Evolutionary conservation across 148 eudicot species (phyloP), one percentile per base, ranked within the genome.

Genomic region (Rhododendron vialii): DNA sequence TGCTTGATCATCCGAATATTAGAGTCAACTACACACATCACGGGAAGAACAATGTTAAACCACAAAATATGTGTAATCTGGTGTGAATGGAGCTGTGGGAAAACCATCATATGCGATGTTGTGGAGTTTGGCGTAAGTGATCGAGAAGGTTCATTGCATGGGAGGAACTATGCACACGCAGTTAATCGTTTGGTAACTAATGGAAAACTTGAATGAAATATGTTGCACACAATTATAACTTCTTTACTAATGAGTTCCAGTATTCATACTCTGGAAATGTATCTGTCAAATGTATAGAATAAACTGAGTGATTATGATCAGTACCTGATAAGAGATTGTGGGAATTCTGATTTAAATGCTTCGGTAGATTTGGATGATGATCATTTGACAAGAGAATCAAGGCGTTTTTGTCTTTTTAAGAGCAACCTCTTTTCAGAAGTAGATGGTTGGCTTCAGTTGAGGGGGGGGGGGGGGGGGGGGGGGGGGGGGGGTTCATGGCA

Each of bases 401-500:
- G 11, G 41, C 5, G 7, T 28, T 38, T 78, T 24, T 55, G 63
- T 51, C 80, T 55, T 85, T 43, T 17, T 24, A 28, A 50, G 2
- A 4, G 76, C 7, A 78, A 75, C 45, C 30, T 84, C 28, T 89
- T 73, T 65, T 18, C 76, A 30, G 50, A 41, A 36, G 47, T 67
- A 67, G 59, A 47, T 80, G 77, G 82, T 30, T 77, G 75, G 59
- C 30, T 79, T 63, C 74, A 57, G 55, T 84, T 84, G 84, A 53
- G 78, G 4, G 84, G 26, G 84, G 53, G 18, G 1, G 83, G n/a
- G 84, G 61, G 24, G 78, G 3, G 71, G 6, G 84, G 47, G 24
- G 78, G 3, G 83, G n/a, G 82, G 61, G 24, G 78, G 0, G 83
- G 13, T 30, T 30, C 30, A 14, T 91, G 92, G 93, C 88, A 85